Percentiles rank a stretch among this genome's conserved stretches.
Evolutionary conservation across 2,329 filamentous ascomycete genomes (phyloP).

Genomic region (Botrytis medusae): DNA sequence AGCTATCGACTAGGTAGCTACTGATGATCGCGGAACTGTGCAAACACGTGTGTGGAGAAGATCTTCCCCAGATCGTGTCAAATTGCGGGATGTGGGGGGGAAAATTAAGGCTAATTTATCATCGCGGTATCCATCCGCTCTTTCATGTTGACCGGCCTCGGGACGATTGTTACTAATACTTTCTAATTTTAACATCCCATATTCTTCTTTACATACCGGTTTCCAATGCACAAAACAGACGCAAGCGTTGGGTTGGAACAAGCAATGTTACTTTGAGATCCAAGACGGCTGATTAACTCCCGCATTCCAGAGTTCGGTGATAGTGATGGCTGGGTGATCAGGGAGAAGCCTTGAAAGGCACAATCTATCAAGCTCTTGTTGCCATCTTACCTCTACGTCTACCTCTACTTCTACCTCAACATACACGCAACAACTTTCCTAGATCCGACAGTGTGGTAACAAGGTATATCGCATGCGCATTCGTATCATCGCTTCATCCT

Average conservation of each 20-base stretch:
- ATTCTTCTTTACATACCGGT: not conserved
- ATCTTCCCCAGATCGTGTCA: not conserved
- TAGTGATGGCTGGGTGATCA: not conserved
- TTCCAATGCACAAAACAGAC: not conserved
- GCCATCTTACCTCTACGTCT: not conserved
- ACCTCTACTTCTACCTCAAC: not conserved
- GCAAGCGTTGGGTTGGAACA: not conserved
- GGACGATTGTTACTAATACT: not conserved
- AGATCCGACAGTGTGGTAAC: not conserved
- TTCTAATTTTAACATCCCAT: not conserved
- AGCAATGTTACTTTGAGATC: not conserved
- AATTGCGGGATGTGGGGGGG: not conserved
- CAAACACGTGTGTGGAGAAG: not conserved
- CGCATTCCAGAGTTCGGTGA: not conserved
- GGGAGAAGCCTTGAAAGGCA: not conserved
- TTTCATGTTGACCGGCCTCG: no score
- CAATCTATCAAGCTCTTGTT: not conserved
- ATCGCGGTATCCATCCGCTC: not conserved
- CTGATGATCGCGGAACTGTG: not conserved
- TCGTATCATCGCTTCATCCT: not conserved
- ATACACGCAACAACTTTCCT: not conserved
- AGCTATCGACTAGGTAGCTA: not conserved
- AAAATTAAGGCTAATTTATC: not conserved
- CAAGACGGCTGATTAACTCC: not conserved
- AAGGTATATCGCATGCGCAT: not conserved